Conservation (phyloP, 2,329 filamentous ascomycete genomes). For the Cladosporium sp. region DNA sequence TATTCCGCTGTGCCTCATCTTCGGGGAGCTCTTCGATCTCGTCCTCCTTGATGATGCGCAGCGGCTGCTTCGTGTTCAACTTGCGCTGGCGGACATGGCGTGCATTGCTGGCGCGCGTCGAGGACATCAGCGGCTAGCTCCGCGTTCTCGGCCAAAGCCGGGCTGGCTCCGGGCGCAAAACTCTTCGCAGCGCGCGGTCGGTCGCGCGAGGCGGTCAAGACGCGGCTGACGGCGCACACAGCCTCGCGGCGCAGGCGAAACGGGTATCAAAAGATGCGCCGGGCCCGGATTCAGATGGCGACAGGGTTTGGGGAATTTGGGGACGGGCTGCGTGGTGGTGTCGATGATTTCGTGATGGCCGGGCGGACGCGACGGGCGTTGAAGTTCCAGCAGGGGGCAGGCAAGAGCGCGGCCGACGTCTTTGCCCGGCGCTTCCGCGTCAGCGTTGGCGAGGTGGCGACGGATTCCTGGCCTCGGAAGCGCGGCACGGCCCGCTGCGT, state of each 20-base stretch:
- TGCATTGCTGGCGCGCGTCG: slow-evolving; percentile 9
- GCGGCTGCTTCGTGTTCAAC: slow-evolving; percentile 81
- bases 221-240: not conserved
- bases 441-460: too few species aligned
- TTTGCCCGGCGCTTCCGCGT: not conserved
- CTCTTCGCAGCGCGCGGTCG: not conserved
- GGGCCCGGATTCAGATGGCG: too few species aligned
- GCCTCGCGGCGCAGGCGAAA: slow-evolving; percentile 11
- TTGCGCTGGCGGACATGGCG: slow-evolving; percentile 68
- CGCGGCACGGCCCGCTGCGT: too few species aligned
- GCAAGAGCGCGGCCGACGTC: not conserved
- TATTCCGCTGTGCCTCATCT: slow-evolving; percentile 74
- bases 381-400: not conserved
- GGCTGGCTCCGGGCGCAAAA: too few species aligned
- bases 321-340: slow-evolving; percentile 11
- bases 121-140: slow-evolving; percentile 3
- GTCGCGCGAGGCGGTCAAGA: not conserved
- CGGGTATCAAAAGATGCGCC: slow-evolving; percentile 15
- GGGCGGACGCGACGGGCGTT: not conserved
- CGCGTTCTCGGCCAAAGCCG: not conserved
- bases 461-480: too few species aligned
- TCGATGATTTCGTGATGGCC: slow-evolving; percentile 11
- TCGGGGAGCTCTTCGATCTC: slow-evolving; percentile 81
- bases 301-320: slow-evolving; percentile 3
- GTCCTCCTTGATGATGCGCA: slow-evolving; percentile 81